Percentiles rank a stretch among this genome's conserved stretches.
These are phyloP conservation scores for Microdochium trichocladiopsis DNA, from an alignment of 2,329 filamentous ascomycete genomes.

Conservation along the genomic window DNA sequence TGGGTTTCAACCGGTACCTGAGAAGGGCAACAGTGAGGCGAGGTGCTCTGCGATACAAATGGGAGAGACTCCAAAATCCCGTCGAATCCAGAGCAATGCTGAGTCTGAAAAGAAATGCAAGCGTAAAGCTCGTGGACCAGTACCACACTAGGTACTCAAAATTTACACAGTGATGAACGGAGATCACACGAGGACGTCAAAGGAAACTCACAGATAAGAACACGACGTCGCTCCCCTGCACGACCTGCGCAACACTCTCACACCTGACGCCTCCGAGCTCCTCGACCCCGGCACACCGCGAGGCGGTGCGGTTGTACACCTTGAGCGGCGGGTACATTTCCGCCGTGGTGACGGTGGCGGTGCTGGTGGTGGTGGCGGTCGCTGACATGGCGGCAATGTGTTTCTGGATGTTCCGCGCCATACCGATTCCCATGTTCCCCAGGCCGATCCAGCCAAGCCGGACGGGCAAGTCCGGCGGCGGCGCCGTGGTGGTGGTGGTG, in stretches of 20 bases:
- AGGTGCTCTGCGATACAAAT: no score
- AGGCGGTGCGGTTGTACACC: conserved; percentile 40
- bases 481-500: not conserved
- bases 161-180: no score
- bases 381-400: conserved; percentile 16
- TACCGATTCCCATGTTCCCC: conserved; percentile 42
- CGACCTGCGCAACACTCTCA: conserved; percentile 15
- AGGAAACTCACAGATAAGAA: conserved; percentile 22
- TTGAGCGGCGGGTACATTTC: conserved; percentile 16
- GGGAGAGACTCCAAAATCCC: no score
- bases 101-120: no score
- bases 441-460: conserved; percentile 26
- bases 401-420: conserved; percentile 41
- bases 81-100: no score
- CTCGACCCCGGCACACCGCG: conserved; percentile 27
- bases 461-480: not conserved
- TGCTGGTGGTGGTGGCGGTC: not conserved
- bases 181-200: no score
- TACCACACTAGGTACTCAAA: not conserved
- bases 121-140: not conserved
- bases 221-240: conserved; percentile 21
- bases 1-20: no score
- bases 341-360: not conserved
- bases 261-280: conserved; percentile 17
- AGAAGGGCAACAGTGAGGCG: no score